phyloP scores from a whole-genome alignment of 2,329 filamentous ascomycete genomes.

The Monilinia laxa region DNA sequence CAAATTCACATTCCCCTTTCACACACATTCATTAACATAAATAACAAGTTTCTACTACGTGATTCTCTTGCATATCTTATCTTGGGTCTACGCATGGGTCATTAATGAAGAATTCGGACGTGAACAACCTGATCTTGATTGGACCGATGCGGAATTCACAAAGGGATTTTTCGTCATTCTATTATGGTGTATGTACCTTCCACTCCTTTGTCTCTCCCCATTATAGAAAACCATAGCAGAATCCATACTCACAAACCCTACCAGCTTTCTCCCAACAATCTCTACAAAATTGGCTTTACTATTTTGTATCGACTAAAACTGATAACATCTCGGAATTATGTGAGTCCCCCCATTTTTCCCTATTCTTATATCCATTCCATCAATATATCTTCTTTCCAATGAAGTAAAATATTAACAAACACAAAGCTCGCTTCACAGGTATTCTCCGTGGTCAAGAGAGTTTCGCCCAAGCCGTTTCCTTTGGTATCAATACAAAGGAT shows the following conservation, averaged over 20 bases:
- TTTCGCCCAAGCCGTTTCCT: conserved; percentile 47
- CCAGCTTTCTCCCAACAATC: conserved; percentile 4
- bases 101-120: conserved; percentile 54
- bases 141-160: conserved; percentile 61
- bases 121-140: conserved; percentile 62
- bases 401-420: background rate
- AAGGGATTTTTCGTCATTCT: conserved; percentile 64
- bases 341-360: background rate
- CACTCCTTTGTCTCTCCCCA: background rate
- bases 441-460: conserved; percentile 48
- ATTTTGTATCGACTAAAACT: conserved; percentile 6
- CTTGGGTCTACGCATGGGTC: conserved; percentile 55
- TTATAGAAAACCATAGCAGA: background rate
- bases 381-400: background rate
- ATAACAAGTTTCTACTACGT: conserved; percentile 48
- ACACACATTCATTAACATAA: background rate
- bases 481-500: conserved; percentile 45
- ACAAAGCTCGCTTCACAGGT: conserved; percentile 42
- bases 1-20: background rate
- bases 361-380: background rate
- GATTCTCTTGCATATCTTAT: conserved; percentile 55
- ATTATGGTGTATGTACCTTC: conserved; percentile 47
- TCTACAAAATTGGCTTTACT: conserved; percentile 8
- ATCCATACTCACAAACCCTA: too few species aligned
- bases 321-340: conserved; percentile 25